Conservation (phyloP, 768 basidiomycete genomes). For the Naematelia aurantialba region DNA sequence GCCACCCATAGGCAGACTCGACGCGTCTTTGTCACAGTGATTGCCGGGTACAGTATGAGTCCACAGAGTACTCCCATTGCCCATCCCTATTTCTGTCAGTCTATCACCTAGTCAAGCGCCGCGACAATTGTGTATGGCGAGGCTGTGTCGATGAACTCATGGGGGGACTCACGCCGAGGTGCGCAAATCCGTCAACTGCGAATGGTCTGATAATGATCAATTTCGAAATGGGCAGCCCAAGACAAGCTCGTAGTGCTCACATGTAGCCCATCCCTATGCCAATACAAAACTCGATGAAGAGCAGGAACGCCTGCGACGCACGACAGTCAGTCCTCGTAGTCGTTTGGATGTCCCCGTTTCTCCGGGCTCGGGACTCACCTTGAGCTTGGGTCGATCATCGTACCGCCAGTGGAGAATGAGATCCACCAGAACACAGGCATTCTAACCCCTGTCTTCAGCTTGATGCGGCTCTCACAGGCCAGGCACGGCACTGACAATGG, state of each 20-base stretch:
- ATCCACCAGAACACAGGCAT: conserved; percentile 62
- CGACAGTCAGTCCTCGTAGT: conserved; percentile 3
- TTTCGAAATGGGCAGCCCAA: neutral
- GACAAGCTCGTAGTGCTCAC: conserved; percentile 19
- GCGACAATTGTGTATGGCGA: too few species aligned
- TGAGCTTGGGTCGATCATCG: conserved; percentile 73
- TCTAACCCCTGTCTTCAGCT: conserved; percentile 26
- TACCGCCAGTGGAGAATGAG: conserved; percentile 88
- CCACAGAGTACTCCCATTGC: conserved; percentile 64
- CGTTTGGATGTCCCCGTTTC: neutral
- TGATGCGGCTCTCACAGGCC: neutral
- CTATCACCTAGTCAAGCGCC: neutral
- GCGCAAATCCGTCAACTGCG: conserved; percentile 89
- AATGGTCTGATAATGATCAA: conserved; percentile 41
- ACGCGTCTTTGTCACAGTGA: conserved; percentile 73
- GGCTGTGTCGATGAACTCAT: too few species aligned
- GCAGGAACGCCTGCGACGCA: conserved; percentile 68
- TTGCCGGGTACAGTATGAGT: conserved; percentile 81
- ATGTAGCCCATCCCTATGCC: conserved; percentile 68
- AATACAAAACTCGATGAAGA: conserved; percentile 80
- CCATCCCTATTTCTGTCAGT: conserved; percentile 35
- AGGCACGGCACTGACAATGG: conserved; percentile 56
- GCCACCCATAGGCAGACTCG: conserved; percentile 67
- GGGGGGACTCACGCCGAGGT: conserved; percentile 59
- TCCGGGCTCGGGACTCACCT: conserved; percentile 55